Percentiles rank a stretch among this genome's conserved stretches.
phyloP scores from a whole-genome alignment of 768 basidiomycete species.

The Termitomyces sp. region DNA sequence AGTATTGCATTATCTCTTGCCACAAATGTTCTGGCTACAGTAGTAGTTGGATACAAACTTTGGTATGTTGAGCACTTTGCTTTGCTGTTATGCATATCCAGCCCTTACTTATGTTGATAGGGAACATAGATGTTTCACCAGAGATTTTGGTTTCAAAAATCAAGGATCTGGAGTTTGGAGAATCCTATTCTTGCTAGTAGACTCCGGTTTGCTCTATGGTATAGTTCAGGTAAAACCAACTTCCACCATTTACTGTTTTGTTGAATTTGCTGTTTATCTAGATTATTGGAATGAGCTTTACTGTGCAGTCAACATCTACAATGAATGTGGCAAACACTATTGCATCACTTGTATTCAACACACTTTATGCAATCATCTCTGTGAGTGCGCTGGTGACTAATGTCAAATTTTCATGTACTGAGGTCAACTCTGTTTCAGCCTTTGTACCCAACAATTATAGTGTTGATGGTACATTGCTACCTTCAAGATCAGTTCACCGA shows the following conservation, averaged over 20 bases:
- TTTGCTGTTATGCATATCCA: neutral
- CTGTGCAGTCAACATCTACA: neutral
- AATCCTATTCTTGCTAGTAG: neutral
- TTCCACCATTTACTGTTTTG: neutral
- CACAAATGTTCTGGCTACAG: neutral
- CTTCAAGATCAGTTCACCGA: neutral
- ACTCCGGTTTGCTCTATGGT: neutral
- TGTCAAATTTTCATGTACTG: neutral
- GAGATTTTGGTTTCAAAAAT: neutral
- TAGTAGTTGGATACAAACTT: neutral
- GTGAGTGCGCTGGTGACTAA: neutral
- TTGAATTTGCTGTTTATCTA: neutral
- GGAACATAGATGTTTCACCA: neutral
- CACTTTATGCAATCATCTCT: neutral
- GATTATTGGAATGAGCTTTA: neutral
- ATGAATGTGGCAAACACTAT: neutral
- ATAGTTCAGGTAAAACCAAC: neutral
- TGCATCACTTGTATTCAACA: neutral
- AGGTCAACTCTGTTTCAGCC: neutral
- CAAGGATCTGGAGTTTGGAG: neutral
- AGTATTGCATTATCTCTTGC: neutral
- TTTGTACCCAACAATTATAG: neutral
- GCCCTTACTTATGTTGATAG: neutral
- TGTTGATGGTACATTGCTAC: neutral
- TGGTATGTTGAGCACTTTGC: neutral